Evolutionary conservation across 176 grass and related monocot species (phyloP).

Genomic region (Oropetium thomaeum): DNA sequence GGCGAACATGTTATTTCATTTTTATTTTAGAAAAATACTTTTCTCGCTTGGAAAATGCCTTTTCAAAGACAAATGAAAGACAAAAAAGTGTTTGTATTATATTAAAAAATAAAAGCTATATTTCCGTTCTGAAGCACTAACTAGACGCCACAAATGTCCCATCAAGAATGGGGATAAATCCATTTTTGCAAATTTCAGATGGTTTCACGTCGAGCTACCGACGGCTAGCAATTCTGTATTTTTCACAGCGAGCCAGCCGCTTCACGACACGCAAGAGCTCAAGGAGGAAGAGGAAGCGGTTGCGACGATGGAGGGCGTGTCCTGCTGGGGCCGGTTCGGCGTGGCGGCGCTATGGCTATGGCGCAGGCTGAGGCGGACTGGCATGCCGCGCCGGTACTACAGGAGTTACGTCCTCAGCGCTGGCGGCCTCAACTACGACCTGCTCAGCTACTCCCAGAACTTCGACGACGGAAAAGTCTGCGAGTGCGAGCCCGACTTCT

Average conservation of each 20-base stretch:
- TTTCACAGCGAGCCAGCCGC: background rate
- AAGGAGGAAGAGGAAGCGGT: background rate
- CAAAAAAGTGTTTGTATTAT: background rate
- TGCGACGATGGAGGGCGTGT: conserved; percentile 1
- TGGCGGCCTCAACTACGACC: conserved; percentile 60
- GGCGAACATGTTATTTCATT: no score
- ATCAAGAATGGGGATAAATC: conserved; percentile 1
- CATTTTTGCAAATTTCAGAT: background rate
- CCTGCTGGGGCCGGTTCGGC: conserved; percentile 43
- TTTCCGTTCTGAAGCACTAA: conserved; percentile 2
- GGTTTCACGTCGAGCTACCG: background rate
- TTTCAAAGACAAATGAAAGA: no score
- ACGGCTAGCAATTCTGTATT: background rate
- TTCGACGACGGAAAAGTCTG: conserved; percentile 41
- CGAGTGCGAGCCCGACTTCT: conserved; percentile 44
- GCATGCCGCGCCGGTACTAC: conserved; percentile 15
- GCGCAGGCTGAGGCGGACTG: conserved; percentile 29
- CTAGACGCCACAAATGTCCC: conserved; percentile 17
- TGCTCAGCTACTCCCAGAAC: conserved; percentile 56
- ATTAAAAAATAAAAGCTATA: no score
- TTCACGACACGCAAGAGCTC: background rate
- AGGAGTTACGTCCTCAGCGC: conserved; percentile 19
- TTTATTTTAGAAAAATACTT: no score
- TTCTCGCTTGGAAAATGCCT: background rate
- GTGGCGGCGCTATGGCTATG: conserved; percentile 40